Evolutionary conservation across 2,329 filamentous ascomycete species (phyloP).

Genomic region (Nannizzia gypsea): DNA sequence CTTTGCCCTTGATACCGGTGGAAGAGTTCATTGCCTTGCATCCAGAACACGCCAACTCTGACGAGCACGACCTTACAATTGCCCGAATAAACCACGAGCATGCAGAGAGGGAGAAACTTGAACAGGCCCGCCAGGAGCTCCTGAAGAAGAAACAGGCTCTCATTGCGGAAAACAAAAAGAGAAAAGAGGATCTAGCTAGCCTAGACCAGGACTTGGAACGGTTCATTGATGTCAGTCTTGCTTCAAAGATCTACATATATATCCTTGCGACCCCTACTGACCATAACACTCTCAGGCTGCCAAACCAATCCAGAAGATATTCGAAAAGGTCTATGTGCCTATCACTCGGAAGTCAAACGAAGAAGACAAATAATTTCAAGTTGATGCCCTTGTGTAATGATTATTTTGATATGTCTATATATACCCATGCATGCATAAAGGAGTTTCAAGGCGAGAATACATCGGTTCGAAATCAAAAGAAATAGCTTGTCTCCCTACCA

Average conservation of each 20-base stretch:
- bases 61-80: slow-evolving; percentile 74
- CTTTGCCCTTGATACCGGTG: slow-evolving; percentile 70
- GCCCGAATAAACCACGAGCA: slow-evolving; percentile 87
- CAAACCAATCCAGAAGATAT: slow-evolving; percentile 75
- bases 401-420: background rate
- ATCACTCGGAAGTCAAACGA: slow-evolving; percentile 6
- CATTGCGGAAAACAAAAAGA: slow-evolving; percentile 71
- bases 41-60: slow-evolving; percentile 59
- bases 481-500: slow-evolving; percentile 32
- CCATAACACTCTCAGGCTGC: slow-evolving; percentile 48
- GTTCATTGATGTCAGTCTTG: slow-evolving; percentile 64
- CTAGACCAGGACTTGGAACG: slow-evolving; percentile 86
- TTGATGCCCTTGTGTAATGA: background rate
- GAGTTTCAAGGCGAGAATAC: background rate
- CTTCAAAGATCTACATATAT: background rate
- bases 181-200: slow-evolving; percentile 84
- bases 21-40: slow-evolving; percentile 69
- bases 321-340: slow-evolving; percentile 56
- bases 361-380: background rate
- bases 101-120: slow-evolving; percentile 68
- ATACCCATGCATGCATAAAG: slow-evolving; percentile 2
- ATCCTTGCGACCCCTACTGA: background rate
- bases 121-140: slow-evolving; percentile 69
- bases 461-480: background rate
- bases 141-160: slow-evolving; percentile 59